Conservation (phyloP, 129 eudicot genomes). For the Mikania micrantha region DNA sequence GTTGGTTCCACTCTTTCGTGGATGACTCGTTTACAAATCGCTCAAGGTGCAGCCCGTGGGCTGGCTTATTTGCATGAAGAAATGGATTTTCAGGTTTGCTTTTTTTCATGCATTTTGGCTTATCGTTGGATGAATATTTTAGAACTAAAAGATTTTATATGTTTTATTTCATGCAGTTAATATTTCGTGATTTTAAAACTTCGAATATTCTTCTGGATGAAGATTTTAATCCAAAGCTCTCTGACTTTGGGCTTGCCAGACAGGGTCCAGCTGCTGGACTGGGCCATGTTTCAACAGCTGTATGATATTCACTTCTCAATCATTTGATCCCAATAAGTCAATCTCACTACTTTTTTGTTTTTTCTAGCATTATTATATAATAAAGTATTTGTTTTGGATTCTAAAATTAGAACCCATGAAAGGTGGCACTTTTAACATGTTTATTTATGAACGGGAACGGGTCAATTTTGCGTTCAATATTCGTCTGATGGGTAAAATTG, state of each 20-base stretch:
- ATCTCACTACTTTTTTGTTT: background rate
- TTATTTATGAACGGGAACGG: background rate
- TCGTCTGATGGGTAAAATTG: background rate
- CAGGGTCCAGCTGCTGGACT: slow-evolving; percentile 86
- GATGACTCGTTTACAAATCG: slow-evolving; percentile 71
- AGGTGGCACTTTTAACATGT: background rate
- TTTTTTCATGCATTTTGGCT: background rate
- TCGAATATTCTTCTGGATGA: slow-evolving; percentile 85
- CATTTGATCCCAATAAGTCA: background rate
- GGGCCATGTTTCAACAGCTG: slow-evolving; percentile 76
- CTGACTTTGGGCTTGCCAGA: slow-evolving; percentile 93
- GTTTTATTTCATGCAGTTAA: slow-evolving; percentile 43
- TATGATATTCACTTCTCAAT: slow-evolving; percentile 24
- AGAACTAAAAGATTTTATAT: background rate
- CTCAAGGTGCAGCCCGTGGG: slow-evolving; percentile 94
- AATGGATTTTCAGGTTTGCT: slow-evolving; percentile 90
- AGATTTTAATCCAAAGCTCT: slow-evolving; percentile 78
- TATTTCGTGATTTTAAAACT: slow-evolving; percentile 83
- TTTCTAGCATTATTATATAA: background rate
- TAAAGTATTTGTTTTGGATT: background rate
- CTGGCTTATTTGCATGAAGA: slow-evolving; percentile 91
- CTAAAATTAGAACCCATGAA: background rate
- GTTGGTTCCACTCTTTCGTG: slow-evolving; percentile 62
- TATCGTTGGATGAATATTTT: background rate
- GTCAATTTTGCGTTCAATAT: background rate